Evolutionary conservation across 2,329 filamentous ascomycete genomes (phyloP).

Genomic region (Cadophora gregata): DNA sequence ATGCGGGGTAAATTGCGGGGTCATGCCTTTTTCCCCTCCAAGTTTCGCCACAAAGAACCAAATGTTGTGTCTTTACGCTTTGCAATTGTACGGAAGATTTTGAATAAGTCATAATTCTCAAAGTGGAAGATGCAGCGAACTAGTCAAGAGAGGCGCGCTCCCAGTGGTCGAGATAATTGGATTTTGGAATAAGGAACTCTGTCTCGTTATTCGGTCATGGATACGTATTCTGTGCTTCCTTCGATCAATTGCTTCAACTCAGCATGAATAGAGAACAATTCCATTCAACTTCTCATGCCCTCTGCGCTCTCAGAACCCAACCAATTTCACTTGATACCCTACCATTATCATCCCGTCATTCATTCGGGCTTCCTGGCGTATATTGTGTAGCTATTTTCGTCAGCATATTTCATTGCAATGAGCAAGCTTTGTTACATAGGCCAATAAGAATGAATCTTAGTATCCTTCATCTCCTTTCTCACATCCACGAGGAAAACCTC

Average conservation of each 20-base stretch:
- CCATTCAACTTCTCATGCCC: neutral
- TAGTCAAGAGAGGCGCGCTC: too few species aligned
- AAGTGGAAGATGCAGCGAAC: too few species aligned
- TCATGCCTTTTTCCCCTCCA: neutral
- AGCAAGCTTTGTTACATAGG: conserved; percentile 22
- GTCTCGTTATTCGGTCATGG: neutral
- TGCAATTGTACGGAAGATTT: too few species aligned
- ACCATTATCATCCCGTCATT: neutral
- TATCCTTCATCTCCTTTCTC: conserved; percentile 44
- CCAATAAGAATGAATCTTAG: conserved; percentile 43
- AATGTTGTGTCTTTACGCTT: too few species aligned
- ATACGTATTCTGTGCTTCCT: neutral
- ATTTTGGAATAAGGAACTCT: neutral
- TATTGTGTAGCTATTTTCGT: neutral
- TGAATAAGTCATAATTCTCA: too few species aligned
- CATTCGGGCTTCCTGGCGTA: conserved; percentile 3
- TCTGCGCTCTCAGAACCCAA: neutral
- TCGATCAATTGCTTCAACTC: neutral
- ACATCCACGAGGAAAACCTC: conserved; percentile 43
- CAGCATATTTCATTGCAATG: neutral
- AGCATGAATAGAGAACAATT: neutral
- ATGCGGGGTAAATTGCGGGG: neutral
- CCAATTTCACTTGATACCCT: too few species aligned
- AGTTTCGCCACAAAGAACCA: neutral
- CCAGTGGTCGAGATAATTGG: too few species aligned